Base-by-base conservation (phyloP, 2,329 filamentous ascomycete genomes). In the Orbilia oligospora region DNA sequence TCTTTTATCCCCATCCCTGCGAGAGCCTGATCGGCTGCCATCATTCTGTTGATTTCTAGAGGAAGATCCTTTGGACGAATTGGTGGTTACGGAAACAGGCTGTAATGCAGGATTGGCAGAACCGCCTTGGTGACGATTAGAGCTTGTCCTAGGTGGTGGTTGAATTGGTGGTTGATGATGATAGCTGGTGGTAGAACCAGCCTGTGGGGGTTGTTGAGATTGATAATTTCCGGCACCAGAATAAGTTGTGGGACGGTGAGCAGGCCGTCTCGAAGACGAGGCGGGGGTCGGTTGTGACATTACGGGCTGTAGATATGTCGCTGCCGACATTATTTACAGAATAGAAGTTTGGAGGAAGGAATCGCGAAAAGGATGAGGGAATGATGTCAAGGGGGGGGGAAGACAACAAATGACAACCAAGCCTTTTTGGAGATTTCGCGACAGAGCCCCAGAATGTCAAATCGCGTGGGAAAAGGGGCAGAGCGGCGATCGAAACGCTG, bases 251-350 rank as follows among this genome's bases (percentile, higher is more conserved):
- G 73, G 73, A 58, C 73, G 73, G 20, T 71, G 75, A 41, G 68
- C 68, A 72, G 68, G 75, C 27, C 68, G 68, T 65, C 75, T 78
- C n/a, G 68, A 72, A 4, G 75, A 67, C 56, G 75, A 71, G 33
- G 68, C 33, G 51, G 75, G 68, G 55, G 75, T 72, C 48, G 75
- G 75, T 65, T 78, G 75, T 78, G 75, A 78, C 75, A 78, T 78
- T 49, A 68, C 27, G 24, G 75, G 75, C 64, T 72, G 75, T 10
- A 78, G 68, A 69, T 78, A 78, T 56, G 68, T 72, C 68, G 75
- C 73, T 20, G 73, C 68, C 68, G 75, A 78, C 75, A 78, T 78
- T 63, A 65, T 78, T 78, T 71, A 64, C 27, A 36, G 18, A 36
- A 41, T 38, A 18, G 30, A 16, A 27, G 33, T 46, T n/a, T 18